phyloP scores from a whole-genome alignment of 2,329 filamentous ascomycete species.

The Sporothrix brasiliensis region DNA sequence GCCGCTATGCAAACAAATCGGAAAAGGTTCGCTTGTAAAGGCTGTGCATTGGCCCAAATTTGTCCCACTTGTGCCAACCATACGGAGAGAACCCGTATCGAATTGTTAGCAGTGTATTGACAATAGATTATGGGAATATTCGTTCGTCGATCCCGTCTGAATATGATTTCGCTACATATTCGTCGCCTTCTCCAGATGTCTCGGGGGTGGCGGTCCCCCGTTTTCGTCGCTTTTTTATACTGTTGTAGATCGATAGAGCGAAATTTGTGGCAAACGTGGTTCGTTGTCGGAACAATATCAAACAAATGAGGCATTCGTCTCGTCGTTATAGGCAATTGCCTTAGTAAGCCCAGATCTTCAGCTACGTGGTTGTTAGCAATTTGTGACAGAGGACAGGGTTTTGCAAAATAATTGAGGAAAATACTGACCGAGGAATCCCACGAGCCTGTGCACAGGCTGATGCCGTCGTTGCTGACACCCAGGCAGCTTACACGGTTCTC shows the following conservation, averaged over 20 bases:
- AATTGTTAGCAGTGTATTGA: neutral
- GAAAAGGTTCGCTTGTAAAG: neutral
- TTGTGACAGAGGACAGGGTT: neutral
- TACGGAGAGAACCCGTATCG: neutral
- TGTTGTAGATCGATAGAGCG: neutral
- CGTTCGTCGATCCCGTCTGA: neutral
- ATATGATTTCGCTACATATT: neutral
- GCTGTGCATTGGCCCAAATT: neutral
- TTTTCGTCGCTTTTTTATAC: conserved; percentile 13
- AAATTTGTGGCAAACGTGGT: conserved; percentile 8
- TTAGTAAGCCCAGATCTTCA: conserved; percentile 88
- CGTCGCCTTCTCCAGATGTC: neutral
- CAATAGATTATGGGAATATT: neutral
- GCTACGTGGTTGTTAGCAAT: conserved; percentile 54
- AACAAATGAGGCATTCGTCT: conserved; percentile 29
- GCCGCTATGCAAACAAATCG: neutral
- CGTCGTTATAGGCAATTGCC: conserved; percentile 27
- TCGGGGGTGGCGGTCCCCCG: neutral
- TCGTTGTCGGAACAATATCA: conserved; percentile 26
- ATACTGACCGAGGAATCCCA: conserved; percentile 95
- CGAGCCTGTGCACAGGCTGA: conserved; percentile 98
- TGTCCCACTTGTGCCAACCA: neutral
- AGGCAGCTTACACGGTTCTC: conserved; percentile 99
- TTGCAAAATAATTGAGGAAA: neutral
- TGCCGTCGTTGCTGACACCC: conserved; percentile 97